Evolutionary conservation across 148 eudicot genomes (phyloP).

Genomic region (Chenopodium berlandieri): DNA sequence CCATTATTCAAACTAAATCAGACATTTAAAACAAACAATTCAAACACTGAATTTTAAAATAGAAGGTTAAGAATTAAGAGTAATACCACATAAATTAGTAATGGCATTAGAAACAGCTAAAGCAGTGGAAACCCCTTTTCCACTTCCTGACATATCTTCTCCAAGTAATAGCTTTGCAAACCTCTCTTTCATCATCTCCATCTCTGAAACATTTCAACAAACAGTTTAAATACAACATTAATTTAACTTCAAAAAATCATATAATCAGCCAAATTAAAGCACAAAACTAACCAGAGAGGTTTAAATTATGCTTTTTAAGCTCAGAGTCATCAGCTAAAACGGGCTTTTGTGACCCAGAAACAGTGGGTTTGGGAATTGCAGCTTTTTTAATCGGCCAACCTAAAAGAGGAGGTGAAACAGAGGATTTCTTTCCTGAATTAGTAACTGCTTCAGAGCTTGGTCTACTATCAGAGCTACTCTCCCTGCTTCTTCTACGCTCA

Average conservation of each 20-base stretch:
- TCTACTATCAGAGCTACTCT: conserved; percentile 38
- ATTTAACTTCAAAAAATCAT: not conserved
- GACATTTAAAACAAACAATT: not conserved
- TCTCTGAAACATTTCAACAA: conserved; percentile 40
- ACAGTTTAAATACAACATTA: not conserved
- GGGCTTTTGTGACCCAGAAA: conserved; percentile 31
- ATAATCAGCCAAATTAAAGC: not conserved
- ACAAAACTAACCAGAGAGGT: conserved; percentile 56
- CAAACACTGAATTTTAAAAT: not conserved
- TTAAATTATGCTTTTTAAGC: conserved; percentile 49
- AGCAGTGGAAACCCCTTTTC: conserved; percentile 84
- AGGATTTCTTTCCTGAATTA: conserved; percentile 17
- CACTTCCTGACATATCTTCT: conserved; percentile 98
- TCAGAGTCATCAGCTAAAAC: conserved; percentile 36
- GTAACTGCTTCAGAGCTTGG: conserved; percentile 33
- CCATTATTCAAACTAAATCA: not conserved
- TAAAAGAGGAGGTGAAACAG: conserved; percentile 47
- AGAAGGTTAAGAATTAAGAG: not conserved
- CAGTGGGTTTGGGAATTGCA: conserved; percentile 26
- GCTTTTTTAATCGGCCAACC: conserved; percentile 84
- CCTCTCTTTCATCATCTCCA: conserved; percentile 93
- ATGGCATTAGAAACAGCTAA: conserved; percentile 90
- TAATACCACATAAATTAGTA: conserved; percentile 78
- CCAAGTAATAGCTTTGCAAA: conserved; percentile 89
- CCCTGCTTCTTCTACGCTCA: conserved; percentile 44